A percentile compares a stretch with the other conserved stretches of the same genome.
Evolutionary conservation across 2,329 filamentous ascomycete genomes (phyloP).

Genomic region (Colletotrichum sublineola): DNA sequence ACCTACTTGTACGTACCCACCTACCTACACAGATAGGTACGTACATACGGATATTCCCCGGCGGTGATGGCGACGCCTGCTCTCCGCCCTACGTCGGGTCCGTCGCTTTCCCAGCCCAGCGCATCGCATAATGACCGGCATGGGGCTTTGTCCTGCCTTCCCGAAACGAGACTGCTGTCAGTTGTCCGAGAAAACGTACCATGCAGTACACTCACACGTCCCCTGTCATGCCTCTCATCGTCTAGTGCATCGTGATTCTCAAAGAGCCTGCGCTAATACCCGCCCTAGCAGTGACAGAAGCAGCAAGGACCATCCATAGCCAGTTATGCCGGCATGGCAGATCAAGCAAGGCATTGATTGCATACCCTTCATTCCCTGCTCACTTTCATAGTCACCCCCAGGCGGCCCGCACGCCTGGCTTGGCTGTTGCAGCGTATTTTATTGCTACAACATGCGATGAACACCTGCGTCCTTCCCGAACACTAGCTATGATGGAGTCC

Average conservation of each 20-base stretch:
- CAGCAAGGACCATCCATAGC: background rate
- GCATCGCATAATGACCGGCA: background rate
- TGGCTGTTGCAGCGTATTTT: background rate
- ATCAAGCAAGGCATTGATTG: background rate
- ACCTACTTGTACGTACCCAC: no score
- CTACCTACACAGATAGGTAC: background rate
- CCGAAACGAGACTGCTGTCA: background rate
- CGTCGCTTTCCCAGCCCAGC: background rate
- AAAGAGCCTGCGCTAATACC: background rate
- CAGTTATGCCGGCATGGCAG: background rate
- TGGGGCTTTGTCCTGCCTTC: background rate
- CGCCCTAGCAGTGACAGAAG: background rate
- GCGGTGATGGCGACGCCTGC: background rate
- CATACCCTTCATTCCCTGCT: background rate
- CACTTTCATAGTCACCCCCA: background rate
- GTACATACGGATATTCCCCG: background rate
- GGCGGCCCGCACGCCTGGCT: background rate
- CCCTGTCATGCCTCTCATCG: background rate
- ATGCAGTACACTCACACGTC: background rate
- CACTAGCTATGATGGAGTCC: no score
- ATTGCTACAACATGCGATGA: slow-evolving; percentile 1
- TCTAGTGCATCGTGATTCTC: background rate
- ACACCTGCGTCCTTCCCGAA: background rate
- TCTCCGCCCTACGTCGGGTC: background rate
- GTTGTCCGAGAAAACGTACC: background rate